Evolutionary conservation across 306 rosid genomes (phyloP).

Genomic region (Trichosanthes cucumerina): DNA sequence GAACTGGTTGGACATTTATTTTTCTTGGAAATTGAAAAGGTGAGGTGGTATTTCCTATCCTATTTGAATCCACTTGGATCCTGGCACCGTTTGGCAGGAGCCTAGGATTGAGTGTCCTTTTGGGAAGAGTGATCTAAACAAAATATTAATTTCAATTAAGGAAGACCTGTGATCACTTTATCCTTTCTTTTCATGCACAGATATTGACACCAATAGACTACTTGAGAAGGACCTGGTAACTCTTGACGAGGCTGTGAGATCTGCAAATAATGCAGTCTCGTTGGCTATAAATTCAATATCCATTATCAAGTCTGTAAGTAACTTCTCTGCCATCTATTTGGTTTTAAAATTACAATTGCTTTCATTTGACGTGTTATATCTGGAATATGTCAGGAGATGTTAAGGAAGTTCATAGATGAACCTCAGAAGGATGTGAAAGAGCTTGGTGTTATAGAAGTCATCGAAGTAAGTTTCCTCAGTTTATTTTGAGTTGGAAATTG

Average conservation of each 20-base stretch:
- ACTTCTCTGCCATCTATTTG: conserved; percentile 14
- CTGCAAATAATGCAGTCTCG: conserved; percentile 83
- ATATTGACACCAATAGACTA: conserved; percentile 66
- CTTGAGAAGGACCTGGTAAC: conserved; percentile 84
- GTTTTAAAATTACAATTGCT: conserved; percentile 12
- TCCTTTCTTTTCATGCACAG: conserved; percentile 30
- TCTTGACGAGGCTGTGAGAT: conserved; percentile 87
- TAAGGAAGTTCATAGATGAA: conserved; percentile 41
- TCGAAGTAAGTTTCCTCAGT: conserved; percentile 37
- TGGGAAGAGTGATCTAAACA: neutral
- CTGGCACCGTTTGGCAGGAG: neutral
- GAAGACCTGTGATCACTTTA: neutral
- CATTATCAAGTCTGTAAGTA: conserved; percentile 64
- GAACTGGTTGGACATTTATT: conserved; percentile 3
- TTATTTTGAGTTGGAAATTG: conserved; percentile 6
- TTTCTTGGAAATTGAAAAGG: neutral
- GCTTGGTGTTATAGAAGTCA: conserved; percentile 39
- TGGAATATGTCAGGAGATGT: conserved; percentile 43
- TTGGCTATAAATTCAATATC: conserved; percentile 68
- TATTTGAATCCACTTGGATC: neutral
- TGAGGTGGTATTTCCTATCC: neutral
- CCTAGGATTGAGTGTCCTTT: neutral
- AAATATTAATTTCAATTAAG: neutral
- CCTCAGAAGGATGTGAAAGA: conserved; percentile 32
- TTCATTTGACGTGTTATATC: conserved; percentile 16